A percentile compares a stretch with the other conserved stretches of the same genome.
Conservation (phyloP, 345 rosid species). For the Pugionium cornutum region DNA sequence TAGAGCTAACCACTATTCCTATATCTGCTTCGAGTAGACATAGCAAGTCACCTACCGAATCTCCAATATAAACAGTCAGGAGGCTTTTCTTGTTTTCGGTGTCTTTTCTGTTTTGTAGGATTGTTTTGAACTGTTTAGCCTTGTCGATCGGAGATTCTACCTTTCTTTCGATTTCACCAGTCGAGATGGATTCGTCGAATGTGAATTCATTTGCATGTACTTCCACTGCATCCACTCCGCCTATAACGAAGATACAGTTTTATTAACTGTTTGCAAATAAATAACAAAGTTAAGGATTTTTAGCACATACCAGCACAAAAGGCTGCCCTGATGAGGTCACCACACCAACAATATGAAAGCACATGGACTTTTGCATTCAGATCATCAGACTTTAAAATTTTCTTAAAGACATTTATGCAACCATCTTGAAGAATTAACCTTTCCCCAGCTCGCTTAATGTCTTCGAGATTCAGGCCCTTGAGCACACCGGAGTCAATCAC, state of each 20-base stretch:
- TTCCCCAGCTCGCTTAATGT: constrained; percentile 90
- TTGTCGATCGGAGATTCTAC: constrained; percentile 83
- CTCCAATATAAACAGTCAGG: constrained; percentile 78
- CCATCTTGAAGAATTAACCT: constrained; percentile 88
- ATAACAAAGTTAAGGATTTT: not conserved
- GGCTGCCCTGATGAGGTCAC: constrained; percentile 80
- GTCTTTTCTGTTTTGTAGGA: constrained; percentile 42
- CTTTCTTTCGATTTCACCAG: constrained; percentile 69
- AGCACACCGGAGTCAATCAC: constrained; percentile 87
- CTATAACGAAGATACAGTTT: constrained; percentile 35
- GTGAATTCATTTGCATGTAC: constrained; percentile 82
- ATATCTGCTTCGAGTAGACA: constrained; percentile 92
- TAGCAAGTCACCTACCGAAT: constrained; percentile 87
- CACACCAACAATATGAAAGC: constrained; percentile 97
- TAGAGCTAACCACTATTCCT: constrained; percentile 82
- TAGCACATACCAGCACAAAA: constrained; percentile 57
- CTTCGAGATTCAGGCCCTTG: constrained; percentile 82
- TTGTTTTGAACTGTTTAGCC: constrained; percentile 56
- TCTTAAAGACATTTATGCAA: constrained; percentile 71
- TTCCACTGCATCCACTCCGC: constrained; percentile 56
- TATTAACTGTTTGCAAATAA: too few relatives aligned
- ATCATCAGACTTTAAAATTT: constrained; percentile 53
- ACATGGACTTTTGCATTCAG: constrained; percentile 62
- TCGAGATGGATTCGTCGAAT: constrained; percentile 64
- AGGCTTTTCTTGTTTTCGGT: constrained; percentile 43